Base-by-base conservation (phyloP, 2,329 filamentous ascomycete species). In the Fusarium anguioides region DNA sequence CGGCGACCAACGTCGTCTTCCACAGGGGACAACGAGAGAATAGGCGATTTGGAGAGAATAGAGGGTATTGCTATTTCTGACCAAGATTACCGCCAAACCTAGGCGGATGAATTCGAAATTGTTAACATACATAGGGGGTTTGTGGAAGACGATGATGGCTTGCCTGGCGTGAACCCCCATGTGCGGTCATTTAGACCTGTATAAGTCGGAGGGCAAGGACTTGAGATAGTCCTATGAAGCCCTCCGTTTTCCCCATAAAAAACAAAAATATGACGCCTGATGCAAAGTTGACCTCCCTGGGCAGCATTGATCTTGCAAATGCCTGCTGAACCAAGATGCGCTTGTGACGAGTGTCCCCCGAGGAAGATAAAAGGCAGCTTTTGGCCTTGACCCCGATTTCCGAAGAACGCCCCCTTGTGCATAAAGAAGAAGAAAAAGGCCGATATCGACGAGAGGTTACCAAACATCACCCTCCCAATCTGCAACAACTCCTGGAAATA, bases 101-200 rank as follows among this genome's bases (percentile, higher is more conserved):
- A 66, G 66, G 73, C 71, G 76, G 67, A 70, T 72, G 70, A 65
- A 69, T 71, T 75, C 68, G 75, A 76, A 60, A 72, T 70, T 77
- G 79, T 89, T 89, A 89, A 89, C 87, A 83, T 90, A 90, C 88
- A 90, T 87, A 79, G 81, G 79, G 80, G 75, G 74, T 77, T 80
- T 80, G 81, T 84, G 83, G 86, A 89, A 88, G 87, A 89, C 86
- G 87, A 89, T 87, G 87, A 88, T 88, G 85, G 86, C 86, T 85
- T 87, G 86, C 86, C 86, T 87, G 84, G 82, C 80, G 60, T 72
- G 72, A 71, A 68, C 69, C 72, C 72, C 62, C 55, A 55, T 67
- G 55, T 64, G 57, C 56, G 61, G 68, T 67, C 63, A 47, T 55
- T 55, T 54, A 64, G 61, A 73, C 65, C 61, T 50, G 70, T 58